Evolutionary conservation across 2,329 filamentous ascomycete genomes (phyloP).

Genomic region (Bipolaris gigantea): DNA sequence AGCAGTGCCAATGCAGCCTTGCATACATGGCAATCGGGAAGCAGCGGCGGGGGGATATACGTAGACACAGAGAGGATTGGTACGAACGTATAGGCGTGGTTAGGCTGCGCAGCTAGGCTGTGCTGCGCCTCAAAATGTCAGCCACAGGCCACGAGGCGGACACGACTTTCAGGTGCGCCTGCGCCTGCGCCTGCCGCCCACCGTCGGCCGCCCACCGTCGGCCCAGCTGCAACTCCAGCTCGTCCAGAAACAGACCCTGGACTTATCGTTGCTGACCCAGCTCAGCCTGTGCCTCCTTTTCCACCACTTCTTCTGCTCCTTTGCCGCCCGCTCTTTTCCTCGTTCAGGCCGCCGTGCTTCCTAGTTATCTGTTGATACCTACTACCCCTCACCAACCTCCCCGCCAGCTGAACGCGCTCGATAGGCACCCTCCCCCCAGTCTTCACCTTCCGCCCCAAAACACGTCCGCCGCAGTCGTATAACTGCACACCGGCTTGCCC

Average conservation of each 20-base stretch:
- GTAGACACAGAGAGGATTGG: background rate
- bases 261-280: conserved; percentile 20
- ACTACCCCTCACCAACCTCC: conserved; percentile 38
- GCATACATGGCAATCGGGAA: conserved; percentile 5
- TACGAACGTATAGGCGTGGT: no score
- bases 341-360: conserved; percentile 22
- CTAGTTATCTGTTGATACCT: conserved; percentile 19
- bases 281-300: conserved; percentile 20
- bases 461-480: conserved; percentile 29
- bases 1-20: conserved; percentile 12
- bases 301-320: conserved; percentile 8
- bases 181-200: conserved; percentile 32
- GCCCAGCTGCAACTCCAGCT: conserved; percentile 22
- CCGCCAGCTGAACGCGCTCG: conserved; percentile 31
- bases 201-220: conserved; percentile 21
- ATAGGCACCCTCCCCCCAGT: conserved; percentile 33
- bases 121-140: conserved; percentile 23
- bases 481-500: conserved; percentile 29
- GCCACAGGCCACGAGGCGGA: conserved; percentile 30
- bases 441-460: conserved; percentile 36
- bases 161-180: conserved; percentile 26
- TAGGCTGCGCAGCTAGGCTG: background rate
- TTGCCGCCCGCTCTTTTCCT: conserved; percentile 14
- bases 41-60: conserved; percentile 1
- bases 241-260: conserved; percentile 26